Conservation (phyloP, 2,329 filamentous ascomycete genomes). For the Phialemoniopsis sp. region DNA sequence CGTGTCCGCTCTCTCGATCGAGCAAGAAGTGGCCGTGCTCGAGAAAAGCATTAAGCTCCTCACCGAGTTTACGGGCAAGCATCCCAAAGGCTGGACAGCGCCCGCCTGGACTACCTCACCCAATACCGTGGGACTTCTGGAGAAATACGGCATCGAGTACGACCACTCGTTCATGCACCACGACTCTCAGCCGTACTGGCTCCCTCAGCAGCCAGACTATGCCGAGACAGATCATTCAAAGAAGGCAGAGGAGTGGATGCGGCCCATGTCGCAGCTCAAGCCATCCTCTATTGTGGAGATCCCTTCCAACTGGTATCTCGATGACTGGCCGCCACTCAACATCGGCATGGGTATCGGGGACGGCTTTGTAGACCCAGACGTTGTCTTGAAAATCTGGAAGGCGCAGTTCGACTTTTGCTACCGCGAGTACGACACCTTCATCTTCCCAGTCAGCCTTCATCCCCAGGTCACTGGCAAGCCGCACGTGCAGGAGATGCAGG, state of each 20-base stretch:
- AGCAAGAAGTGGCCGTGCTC: constrained; percentile 42
- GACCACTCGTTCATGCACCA: constrained; percentile 64
- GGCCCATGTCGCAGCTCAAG: constrained; percentile 52
- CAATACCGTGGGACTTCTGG: constrained; percentile 60
- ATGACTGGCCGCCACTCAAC: constrained; percentile 18
- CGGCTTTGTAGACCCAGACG: too few relatives aligned
- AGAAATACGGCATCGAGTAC: constrained; percentile 64
- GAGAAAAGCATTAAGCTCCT: constrained; percentile 14
- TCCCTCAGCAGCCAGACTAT: constrained; percentile 51
- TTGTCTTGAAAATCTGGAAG: constrained; percentile 44
- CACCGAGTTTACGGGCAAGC: constrained; percentile 10
- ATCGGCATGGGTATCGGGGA: too few relatives aligned
- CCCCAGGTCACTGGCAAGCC: constrained; percentile 69
- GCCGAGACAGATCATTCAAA: constrained; percentile 59
- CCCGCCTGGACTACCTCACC: constrained; percentile 50
- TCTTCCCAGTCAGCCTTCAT: constrained; percentile 74
- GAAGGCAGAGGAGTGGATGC: constrained; percentile 60
- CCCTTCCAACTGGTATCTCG: constrained; percentile 29
- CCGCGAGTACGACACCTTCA: constrained; percentile 69
- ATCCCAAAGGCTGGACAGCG: not conserved
- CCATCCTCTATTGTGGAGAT: constrained; percentile 62
- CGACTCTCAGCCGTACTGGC: constrained; percentile 59
- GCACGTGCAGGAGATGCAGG: constrained; percentile 54
- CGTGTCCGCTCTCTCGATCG: constrained; percentile 33
- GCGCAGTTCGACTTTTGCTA: constrained; percentile 72